Evolutionary conservation across 148 eudicot species (phyloP).

Genomic region (Rhododendron ovatum): DNA sequence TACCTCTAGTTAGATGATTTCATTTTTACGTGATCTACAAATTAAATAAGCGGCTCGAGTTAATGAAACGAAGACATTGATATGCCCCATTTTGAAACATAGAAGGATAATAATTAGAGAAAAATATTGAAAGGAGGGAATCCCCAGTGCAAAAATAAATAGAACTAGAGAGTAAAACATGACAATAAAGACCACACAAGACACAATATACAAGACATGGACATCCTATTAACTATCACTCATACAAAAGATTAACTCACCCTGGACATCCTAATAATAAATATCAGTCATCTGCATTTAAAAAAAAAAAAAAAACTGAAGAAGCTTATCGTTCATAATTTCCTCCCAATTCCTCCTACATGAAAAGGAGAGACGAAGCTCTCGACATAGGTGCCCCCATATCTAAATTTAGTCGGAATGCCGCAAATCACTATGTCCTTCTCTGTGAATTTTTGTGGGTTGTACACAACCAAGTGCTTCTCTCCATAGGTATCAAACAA

Average conservation of each 20-base stretch:
- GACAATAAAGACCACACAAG: too few species aligned
- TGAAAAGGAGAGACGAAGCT: neutral
- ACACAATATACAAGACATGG: too few species aligned
- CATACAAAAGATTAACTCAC: too few species aligned
- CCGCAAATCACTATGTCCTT: neutral
- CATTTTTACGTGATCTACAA: neutral
- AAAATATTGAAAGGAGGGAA: neutral
- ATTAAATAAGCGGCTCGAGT: neutral
- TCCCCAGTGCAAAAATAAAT: neutral
- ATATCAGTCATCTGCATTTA: too few species aligned
- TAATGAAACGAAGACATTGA: too few species aligned
- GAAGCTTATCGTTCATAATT: neutral
- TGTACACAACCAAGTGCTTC: neutral
- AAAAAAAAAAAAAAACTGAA: too few species aligned
- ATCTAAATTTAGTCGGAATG: neutral
- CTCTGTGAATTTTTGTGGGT: neutral
- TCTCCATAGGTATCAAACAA: too few species aligned
- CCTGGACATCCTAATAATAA: too few species aligned
- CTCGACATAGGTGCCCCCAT: neutral
- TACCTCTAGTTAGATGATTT: neutral
- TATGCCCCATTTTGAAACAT: too few species aligned
- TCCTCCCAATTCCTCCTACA: neutral
- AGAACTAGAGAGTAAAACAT: neutral
- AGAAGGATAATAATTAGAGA: neutral
- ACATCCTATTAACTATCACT: too few species aligned